Conservation (phyloP, 345 rosid species). For the Erucastrum elatum region DNA sequence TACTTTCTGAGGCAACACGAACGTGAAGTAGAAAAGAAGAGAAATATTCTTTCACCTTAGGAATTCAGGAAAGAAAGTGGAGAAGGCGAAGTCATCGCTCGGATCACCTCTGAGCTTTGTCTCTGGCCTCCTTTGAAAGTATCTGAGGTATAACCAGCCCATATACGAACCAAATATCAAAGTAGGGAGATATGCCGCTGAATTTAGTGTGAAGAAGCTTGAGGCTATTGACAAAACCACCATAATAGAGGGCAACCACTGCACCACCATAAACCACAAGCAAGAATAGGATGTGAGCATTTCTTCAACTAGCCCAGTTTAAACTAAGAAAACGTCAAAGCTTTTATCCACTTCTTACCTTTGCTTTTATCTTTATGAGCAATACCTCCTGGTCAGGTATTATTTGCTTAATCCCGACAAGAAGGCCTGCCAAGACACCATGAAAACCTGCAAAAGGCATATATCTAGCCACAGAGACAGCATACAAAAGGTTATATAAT, state of each 20-base stretch:
- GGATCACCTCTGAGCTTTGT: conserved; percentile 91
- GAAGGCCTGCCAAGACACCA: conserved; percentile 82
- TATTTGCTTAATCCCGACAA: conserved; percentile 96
- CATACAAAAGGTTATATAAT: conserved; percentile 10
- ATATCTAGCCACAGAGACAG: conserved; percentile 42
- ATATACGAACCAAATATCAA: conserved; percentile 83
- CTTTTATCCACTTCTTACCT: conserved; percentile 47
- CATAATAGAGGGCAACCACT: conserved; percentile 94
- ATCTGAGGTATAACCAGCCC: conserved; percentile 96
- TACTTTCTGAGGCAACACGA: background rate
- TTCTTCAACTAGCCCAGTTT: background rate
- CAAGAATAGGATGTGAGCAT: conserved; percentile 26
- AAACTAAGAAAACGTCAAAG: conserved; percentile 10
- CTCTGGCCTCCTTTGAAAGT: conserved; percentile 81
- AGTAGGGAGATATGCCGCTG: conserved; percentile 82
- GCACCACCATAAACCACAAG: conserved; percentile 37
- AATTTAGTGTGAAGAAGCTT: conserved; percentile 76
- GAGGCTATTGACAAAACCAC: conserved; percentile 60
- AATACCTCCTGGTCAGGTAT: conserved; percentile 90
- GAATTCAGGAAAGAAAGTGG: conserved; percentile 91
- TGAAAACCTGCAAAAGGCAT: conserved; percentile 95
- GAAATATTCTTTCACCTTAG: conserved; percentile 53
- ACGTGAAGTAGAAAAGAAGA: background rate
- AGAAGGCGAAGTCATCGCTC: conserved; percentile 90
- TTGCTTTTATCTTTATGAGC: conserved; percentile 74